Conservation (phyloP, 768 basidiomycete genomes). For the Collybiopsis luxurians region DNA sequence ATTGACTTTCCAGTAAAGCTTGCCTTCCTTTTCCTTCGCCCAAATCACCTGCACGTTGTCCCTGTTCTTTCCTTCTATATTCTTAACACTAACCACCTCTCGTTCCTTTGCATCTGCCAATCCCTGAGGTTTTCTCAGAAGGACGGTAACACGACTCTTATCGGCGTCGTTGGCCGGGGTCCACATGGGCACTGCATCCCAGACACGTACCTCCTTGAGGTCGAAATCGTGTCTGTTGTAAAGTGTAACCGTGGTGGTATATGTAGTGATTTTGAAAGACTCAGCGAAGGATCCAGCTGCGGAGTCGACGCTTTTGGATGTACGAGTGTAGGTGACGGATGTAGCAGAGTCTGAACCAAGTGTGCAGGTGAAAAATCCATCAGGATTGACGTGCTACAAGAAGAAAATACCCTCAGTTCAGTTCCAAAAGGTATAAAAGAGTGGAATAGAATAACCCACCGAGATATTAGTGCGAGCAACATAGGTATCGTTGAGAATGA, state of each 20-base stretch:
- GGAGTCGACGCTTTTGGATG: constrained; percentile 31
- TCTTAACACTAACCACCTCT: not conserved
- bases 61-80: not conserved
- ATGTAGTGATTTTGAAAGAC: constrained; percentile 39
- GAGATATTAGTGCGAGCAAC: constrained; percentile 51
- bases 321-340: constrained; percentile 44
- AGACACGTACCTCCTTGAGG: constrained; percentile 41
- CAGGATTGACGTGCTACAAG: constrained; percentile 41
- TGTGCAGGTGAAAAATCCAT: constrained; percentile 53
- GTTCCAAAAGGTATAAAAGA: not conserved
- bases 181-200: constrained; percentile 41
- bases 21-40: not conserved
- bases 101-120: not conserved
- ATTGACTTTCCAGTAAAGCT: not conserved
- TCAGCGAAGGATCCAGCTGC: constrained; percentile 42
- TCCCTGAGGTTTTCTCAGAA: not conserved
- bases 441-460: constrained; percentile 23
- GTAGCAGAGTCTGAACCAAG: constrained; percentile 47
- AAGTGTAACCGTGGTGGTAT: constrained; percentile 42
- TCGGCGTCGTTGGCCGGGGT: too few species aligned
- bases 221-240: constrained; percentile 48
- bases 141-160: not conserved
- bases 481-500: constrained; percentile 56
- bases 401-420: not conserved
- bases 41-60: not conserved